Evolutionary conservation across 148 eudicot species (phyloP).

Genomic region (Suaeda aralocaspica): DNA sequence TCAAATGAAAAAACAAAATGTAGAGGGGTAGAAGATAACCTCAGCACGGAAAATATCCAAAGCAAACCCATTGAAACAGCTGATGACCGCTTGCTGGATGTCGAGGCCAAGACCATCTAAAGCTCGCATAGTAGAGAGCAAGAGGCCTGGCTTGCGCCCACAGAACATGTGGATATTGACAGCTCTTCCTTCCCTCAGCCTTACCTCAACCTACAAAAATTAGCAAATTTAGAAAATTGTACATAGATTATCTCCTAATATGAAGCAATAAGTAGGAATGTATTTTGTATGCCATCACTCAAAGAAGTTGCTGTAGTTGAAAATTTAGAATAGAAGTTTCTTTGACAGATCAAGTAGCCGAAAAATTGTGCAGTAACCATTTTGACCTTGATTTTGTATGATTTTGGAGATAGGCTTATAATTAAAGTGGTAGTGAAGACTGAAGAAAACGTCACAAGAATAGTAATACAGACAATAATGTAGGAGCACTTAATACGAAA

Average conservation of each 20-base stretch:
- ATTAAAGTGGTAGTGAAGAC: too few species aligned
- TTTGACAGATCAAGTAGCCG: too few species aligned
- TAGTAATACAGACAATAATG: too few species aligned
- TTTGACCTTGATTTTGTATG: too few species aligned
- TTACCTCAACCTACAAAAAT: conserved; percentile 75
- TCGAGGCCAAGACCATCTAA: conserved; percentile 76
- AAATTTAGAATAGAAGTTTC: neutral
- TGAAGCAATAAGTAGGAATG: too few species aligned
- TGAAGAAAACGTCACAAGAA: too few species aligned
- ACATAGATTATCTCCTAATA: neutral
- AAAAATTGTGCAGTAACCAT: too few species aligned
- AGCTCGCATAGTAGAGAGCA: conserved; percentile 74
- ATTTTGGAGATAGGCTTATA: too few species aligned
- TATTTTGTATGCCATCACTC: neutral
- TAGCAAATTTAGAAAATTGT: conserved; percentile 1
- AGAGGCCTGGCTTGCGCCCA: conserved; percentile 68
- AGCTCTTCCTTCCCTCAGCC: conserved; percentile 75
- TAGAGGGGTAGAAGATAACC: conserved; percentile 33
- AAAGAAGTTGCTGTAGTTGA: neutral
- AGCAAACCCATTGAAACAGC: conserved; percentile 93
- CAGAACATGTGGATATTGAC: conserved; percentile 96
- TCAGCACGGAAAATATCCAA: conserved; percentile 91
- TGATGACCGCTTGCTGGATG: conserved; percentile 89
- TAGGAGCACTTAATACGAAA: too few species aligned
- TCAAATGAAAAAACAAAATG: neutral